phyloP scores from a whole-genome alignment of 2,329 filamentous ascomycete genomes.

The Verticillium alfalfae region DNA sequence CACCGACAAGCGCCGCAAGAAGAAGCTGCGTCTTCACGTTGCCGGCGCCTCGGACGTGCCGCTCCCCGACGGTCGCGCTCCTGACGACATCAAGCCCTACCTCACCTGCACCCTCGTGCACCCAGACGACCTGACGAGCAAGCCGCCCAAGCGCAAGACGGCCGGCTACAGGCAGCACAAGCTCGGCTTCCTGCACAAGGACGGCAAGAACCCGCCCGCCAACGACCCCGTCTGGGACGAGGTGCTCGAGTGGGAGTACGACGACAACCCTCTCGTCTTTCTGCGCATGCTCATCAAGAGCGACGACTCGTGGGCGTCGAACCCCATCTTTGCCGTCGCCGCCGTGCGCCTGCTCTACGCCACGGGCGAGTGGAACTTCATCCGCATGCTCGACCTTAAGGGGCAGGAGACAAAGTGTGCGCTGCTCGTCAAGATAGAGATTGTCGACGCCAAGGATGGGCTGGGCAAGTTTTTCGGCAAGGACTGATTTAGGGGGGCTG shows the following conservation, averaged over 20 bases:
- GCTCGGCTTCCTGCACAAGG: slow-evolving; percentile 46
- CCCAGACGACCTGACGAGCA: slow-evolving; percentile 41
- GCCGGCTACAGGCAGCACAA: slow-evolving; percentile 54
- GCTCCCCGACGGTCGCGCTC: slow-evolving; percentile 41
- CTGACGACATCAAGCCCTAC: slow-evolving; percentile 55
- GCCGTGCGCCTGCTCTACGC: slow-evolving; percentile 56
- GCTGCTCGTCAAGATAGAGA: slow-evolving; percentile 55
- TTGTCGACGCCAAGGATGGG: slow-evolving; percentile 31
- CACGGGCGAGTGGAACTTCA: slow-evolving; percentile 53
- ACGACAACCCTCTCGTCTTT: slow-evolving; percentile 62
- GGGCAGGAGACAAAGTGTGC: slow-evolving; percentile 59
- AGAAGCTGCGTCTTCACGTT: slow-evolving; percentile 50
- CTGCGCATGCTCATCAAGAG: slow-evolving; percentile 62
- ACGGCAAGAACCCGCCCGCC: slow-evolving; percentile 49
- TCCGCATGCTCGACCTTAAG: slow-evolving; percentile 59
- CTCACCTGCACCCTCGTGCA: slow-evolving; percentile 60
- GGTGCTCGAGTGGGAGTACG: slow-evolving; percentile 61
- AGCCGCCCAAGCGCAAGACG: slow-evolving; percentile 58
- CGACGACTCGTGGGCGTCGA: slow-evolving; percentile 56
- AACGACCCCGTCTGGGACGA: slow-evolving; percentile 64
- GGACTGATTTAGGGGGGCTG: neutral
- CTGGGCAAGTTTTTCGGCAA: slow-evolving; percentile 12
- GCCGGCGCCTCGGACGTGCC: slow-evolving; percentile 60
- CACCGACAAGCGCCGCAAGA: slow-evolving; percentile 34
- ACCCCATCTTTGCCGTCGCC: slow-evolving; percentile 56